phyloP scores from a whole-genome alignment of 2,329 filamentous ascomycete species.

The Incumbomyces delicatus region DNA sequence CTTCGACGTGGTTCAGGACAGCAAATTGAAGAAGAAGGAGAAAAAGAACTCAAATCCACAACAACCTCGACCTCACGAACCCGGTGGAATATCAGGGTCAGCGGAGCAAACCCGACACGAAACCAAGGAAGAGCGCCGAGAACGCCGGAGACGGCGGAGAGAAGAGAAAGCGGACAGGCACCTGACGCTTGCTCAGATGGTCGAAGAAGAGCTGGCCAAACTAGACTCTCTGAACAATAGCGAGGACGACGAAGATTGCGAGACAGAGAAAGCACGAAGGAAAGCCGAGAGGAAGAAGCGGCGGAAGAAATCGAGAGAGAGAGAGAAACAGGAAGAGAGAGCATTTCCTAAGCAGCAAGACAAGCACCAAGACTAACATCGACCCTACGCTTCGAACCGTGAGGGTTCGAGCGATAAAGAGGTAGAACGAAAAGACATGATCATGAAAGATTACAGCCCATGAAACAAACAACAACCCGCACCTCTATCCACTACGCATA shows the following conservation, averaged over 20 bases:
- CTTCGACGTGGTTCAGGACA: slow-evolving; percentile 10
- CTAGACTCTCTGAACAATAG: slow-evolving; percentile 4
- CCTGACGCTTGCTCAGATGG: slow-evolving; percentile 1
- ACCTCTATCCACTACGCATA: no score
- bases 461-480: no score
- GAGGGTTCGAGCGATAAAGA: no score
- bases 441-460: no score
- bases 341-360: no score
- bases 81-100: not conserved
- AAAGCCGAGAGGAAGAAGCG: slow-evolving; percentile 7
- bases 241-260: slow-evolving; percentile 6
- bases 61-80: not conserved
- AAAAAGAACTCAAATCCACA: slow-evolving; percentile 7
- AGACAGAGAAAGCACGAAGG: slow-evolving; percentile 7
- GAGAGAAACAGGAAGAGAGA: not conserved
- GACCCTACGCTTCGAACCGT: no score
- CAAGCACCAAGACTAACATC: no score
- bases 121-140: slow-evolving; percentile 17
- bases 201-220: slow-evolving; percentile 3
- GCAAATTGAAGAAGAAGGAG: slow-evolving; percentile 10
- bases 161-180: slow-evolving; percentile 7
- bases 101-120: not conserved
- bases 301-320: slow-evolving; percentile 10
- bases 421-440: no score
- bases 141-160: slow-evolving; percentile 12